Evolutionary conservation across 2,329 filamentous ascomycete species (phyloP), one percentile per base, ranked within the genome.

Genomic region (Penicillium paneum): DNA sequence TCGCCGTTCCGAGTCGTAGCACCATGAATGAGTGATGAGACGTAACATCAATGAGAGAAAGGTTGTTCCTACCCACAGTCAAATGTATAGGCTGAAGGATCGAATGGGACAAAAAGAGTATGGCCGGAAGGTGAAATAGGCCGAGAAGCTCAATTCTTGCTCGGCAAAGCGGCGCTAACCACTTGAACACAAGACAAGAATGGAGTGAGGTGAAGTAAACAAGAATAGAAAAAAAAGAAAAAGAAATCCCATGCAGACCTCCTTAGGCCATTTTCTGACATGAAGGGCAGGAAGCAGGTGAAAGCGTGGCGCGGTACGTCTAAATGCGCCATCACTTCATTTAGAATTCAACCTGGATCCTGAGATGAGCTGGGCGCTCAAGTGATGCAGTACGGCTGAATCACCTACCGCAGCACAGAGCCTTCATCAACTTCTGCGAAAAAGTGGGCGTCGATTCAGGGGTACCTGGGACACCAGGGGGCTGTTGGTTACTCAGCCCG

Each of bases 351-450:
- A 69, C 71, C 71, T 73, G 65, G 50, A 64, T 59, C 59, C 57
- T 59, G 50, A 59, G 41, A 65, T 66, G 60, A 66, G 64, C 59
- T 54, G 57, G 59, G 60, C 56, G 59, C 54, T 46, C 54, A 54
- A 54, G 36, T 48, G 47, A 55, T 38, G 47, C 56, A 56, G 54
- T 59, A 60, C 54, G 53, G 48, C 54, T 43, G 39, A 55, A 64
- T 70, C 67, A 75, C 73, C 67, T 76, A 83, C 90, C 90, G 77
- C 93, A 97, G 84, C 93, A 97, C 55, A 97, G 80, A 56, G 86
- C 84, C 81, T 94, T 96, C 83, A 93, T 88, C 72, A 97, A 81
- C 81, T 97, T 97, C 78, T 96, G 89, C 78, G 92, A 86, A 61
- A 91, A 89, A 55, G 87, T 88, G 42, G 86, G 88, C 72, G 93